Percentiles rank a stretch among this genome's conserved stretches.
Conservation (phyloP, 2,329 filamentous ascomycete species). For the Didymella glomerata region DNA sequence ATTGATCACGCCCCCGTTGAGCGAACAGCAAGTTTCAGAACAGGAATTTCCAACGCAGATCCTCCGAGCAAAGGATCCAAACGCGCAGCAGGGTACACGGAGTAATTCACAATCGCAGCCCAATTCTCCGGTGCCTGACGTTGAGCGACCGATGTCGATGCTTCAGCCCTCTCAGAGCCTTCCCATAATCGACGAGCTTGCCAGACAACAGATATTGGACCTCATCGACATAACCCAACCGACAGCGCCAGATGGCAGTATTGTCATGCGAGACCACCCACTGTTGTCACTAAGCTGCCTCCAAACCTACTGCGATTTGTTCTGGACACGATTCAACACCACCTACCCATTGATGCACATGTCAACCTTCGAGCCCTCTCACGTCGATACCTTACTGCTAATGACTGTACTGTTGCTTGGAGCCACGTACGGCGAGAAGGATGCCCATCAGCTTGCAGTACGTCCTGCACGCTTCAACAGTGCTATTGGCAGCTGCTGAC, state of each 20-base stretch:
- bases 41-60: background rate
- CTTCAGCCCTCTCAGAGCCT: conserved; percentile 43
- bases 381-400: conserved; percentile 62
- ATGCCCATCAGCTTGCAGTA: conserved; percentile 66
- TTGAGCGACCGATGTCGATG: conserved; percentile 49
- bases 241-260: conserved; percentile 57
- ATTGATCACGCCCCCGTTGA: conserved; percentile 34
- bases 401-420: conserved; percentile 66
- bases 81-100: background rate
- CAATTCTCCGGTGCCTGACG: conserved; percentile 15
- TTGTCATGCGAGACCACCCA: conserved; percentile 60
- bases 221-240: conserved; percentile 62
- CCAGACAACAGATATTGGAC: conserved; percentile 57
- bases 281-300: conserved; percentile 61
- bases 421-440: conserved; percentile 67
- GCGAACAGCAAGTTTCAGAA: conserved; percentile 19
- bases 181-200: conserved; percentile 53
- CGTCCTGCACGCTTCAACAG: conserved; percentile 17
- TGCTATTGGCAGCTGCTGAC: conserved; percentile 3
- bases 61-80: background rate
- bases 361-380: conserved; percentile 63
- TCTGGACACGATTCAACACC: conserved; percentile 68
- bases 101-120: background rate
- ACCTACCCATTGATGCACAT: conserved; percentile 68
- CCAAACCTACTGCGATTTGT: conserved; percentile 66